Base-by-base conservation (phyloP, 345 rosid species). In the Arabis alpina region DNA sequence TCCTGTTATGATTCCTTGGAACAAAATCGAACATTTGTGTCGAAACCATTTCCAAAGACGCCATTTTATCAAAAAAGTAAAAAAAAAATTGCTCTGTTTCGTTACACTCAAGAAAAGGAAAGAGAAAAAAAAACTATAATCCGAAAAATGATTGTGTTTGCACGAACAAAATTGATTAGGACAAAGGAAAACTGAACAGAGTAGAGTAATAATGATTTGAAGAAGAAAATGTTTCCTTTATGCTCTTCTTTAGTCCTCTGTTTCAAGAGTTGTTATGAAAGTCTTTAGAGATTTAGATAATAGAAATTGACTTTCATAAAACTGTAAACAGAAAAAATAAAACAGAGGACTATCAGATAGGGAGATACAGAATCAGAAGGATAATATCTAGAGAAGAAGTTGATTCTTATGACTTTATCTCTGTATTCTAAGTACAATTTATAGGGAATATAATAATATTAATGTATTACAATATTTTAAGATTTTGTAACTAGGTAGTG, bases 11-110 rank as follows among this genome's bases (percentile, higher is more conserved):
- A 52, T 34, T 34, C 60, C 32, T 50, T 34, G 84, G 61, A 27
- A 84, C 77, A 59, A 84, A 77, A 34, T 84, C 84, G 48, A 88
- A 76, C 14, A 87, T 82, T 12, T 88, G 43, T 19, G 87, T 80
- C 0, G 91, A 74, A 55, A 63, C 84, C 36, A 87, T 76, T 82
- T 87, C 87, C 6, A 87, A 83, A 55, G 81, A 84, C 16, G 86
- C 86, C 93, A 91, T 89, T n/a, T 19, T 19, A 19, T 19, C 23
- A 19, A 19, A 19, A 19, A 19, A 19, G 1, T 0, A 0, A 19
- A 4, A 5, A 34, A 0, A 2, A 24, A 32, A 7, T 49, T n/a
- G 8, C 66, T 50, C 52, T 30, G 34, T 59, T 59, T 67, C 45
- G 15, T 36, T 44, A 64, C 2, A 55, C 19, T 54, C 42, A 55